These are phyloP conservation scores for Fusarium transvaalense DNA, from an alignment of 2,329 filamentous ascomycete species.

Conservation along the genomic window DNA sequence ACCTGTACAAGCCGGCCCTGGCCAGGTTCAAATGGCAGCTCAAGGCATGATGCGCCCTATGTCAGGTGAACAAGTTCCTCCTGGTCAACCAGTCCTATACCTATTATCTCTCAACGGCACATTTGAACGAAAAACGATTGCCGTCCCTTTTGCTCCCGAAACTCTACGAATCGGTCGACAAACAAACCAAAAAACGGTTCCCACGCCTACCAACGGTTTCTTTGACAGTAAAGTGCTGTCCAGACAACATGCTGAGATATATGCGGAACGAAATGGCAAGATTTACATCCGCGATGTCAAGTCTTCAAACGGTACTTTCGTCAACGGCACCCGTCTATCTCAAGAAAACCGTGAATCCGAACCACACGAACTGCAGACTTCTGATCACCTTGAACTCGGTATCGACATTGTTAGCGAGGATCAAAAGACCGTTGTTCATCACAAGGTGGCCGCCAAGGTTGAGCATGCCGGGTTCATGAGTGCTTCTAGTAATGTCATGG, in stretches of 20 bases:
- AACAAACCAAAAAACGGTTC: slow-evolving; percentile 95
- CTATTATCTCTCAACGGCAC: slow-evolving; percentile 93
- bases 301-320: slow-evolving; percentile 98
- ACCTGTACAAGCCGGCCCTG: slow-evolving; percentile 50
- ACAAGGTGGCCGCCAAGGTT: slow-evolving; percentile 97
- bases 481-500: slow-evolving; percentile 80
- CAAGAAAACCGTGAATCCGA: slow-evolving; percentile 97
- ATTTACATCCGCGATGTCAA: slow-evolving; percentile 98
- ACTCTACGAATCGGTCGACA: slow-evolving; percentile 93
- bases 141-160: slow-evolving; percentile 93
- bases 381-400: slow-evolving; percentile 92
- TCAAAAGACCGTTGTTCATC: slow-evolving; percentile 97
- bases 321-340: slow-evolving; percentile 90
- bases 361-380: slow-evolving; percentile 90
- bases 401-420: slow-evolving; percentile 99
- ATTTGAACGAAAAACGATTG: slow-evolving; percentile 97
- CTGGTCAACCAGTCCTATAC: slow-evolving; percentile 82
- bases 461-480: slow-evolving; percentile 91
- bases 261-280: slow-evolving; percentile 86
- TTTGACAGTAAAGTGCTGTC: slow-evolving; percentile 99
- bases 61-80: slow-evolving; percentile 67
- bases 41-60: slow-evolving; percentile 73
- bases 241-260: slow-evolving; percentile 95
- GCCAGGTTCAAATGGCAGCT: slow-evolving; percentile 56
- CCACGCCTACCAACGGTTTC: slow-evolving; percentile 90